These are phyloP conservation scores for Prunus fruticosa DNA, from an alignment of 306 rosid species.

Conservation along the genomic window DNA sequence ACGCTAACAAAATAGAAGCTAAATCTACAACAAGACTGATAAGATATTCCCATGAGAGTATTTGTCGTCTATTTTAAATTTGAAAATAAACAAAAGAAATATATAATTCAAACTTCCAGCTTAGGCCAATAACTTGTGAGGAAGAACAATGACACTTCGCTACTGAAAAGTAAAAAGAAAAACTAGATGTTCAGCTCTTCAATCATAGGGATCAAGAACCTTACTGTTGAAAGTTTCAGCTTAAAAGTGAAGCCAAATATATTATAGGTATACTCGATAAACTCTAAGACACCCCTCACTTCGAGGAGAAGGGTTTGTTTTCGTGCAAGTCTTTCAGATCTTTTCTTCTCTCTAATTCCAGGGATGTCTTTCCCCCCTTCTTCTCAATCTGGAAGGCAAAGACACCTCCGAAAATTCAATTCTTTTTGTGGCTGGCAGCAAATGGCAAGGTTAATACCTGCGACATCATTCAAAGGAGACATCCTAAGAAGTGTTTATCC, in stretches of 20 bases:
- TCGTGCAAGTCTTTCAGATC: too few relatives aligned
- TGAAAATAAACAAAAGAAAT: neutral
- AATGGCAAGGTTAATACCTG: too few relatives aligned
- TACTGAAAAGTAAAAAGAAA: neutral
- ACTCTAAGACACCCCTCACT: too few relatives aligned
- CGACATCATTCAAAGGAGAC: too few relatives aligned
- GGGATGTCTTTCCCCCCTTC: too few relatives aligned
- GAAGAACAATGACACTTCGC: neutral
- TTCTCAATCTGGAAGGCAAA: too few relatives aligned
- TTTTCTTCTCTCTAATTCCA: too few relatives aligned
- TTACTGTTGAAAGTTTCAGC: slow-evolving; percentile 87
- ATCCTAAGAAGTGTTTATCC: too few relatives aligned
- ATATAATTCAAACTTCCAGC: neutral
- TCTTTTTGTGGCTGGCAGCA: too few relatives aligned
- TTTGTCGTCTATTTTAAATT: neutral
- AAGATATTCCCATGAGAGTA: neutral
- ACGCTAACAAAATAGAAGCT: neutral
- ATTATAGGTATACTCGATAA: slow-evolving; percentile 58
- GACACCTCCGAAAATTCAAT: too few relatives aligned
- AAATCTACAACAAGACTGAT: neutral
- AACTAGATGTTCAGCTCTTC: neutral
- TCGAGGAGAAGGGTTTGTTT: too few relatives aligned
- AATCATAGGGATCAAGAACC: slow-evolving; percentile 16
- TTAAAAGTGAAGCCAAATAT: slow-evolving; percentile 88
- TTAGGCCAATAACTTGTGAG: neutral